Evolutionary conservation across 2,329 filamentous ascomycete species (phyloP).

Genomic region (Aotearoamyces nothofagi): DNA sequence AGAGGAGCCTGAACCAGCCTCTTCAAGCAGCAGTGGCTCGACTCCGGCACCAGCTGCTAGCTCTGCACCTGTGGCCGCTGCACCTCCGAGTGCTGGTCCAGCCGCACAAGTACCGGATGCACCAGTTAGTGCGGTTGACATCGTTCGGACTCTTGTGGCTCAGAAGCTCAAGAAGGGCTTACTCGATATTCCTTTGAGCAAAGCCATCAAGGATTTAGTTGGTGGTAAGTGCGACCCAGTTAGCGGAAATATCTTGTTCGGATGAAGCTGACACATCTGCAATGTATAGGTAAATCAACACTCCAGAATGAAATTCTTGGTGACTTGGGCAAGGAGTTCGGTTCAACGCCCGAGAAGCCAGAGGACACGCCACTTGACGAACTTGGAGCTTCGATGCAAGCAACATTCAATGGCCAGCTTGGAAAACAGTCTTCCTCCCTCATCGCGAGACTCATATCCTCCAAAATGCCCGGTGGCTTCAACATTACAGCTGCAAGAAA

Average conservation of each 20-base stretch:
- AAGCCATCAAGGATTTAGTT: conserved; percentile 96
- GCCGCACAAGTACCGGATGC: conserved; percentile 75
- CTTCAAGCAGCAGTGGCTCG: conserved; percentile 23
- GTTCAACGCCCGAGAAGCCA: conserved; percentile 93
- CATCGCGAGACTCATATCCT: conserved; percentile 87
- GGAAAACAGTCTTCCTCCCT: conserved; percentile 93
- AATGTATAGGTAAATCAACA: conserved; percentile 79
- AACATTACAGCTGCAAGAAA: conserved; percentile 95
- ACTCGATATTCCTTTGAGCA: conserved; percentile 76
- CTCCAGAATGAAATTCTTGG: conserved; percentile 97
- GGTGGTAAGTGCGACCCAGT: conserved; percentile 69
- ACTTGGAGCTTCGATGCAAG: conserved; percentile 87
- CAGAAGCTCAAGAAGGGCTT: conserved; percentile 96
- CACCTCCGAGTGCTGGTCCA: conserved; percentile 61
- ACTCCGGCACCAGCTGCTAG: conserved; percentile 28
- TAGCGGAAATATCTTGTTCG: too few relatives aligned
- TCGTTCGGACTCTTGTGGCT: conserved; percentile 77
- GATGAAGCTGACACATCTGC: too few relatives aligned
- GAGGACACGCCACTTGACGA: conserved; percentile 96
- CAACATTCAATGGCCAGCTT: conserved; percentile 96
- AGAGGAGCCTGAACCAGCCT: conserved; percentile 60
- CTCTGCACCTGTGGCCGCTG: conserved; percentile 33
- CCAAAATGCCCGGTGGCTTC: conserved; percentile 99
- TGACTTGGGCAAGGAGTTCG: conserved; percentile 96
- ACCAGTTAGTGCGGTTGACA: conserved; percentile 77